Evolutionary conservation across 345 rosid genomes (phyloP), one percentile per base, ranked within the genome.

Genomic region (Ceriops tagal): DNA sequence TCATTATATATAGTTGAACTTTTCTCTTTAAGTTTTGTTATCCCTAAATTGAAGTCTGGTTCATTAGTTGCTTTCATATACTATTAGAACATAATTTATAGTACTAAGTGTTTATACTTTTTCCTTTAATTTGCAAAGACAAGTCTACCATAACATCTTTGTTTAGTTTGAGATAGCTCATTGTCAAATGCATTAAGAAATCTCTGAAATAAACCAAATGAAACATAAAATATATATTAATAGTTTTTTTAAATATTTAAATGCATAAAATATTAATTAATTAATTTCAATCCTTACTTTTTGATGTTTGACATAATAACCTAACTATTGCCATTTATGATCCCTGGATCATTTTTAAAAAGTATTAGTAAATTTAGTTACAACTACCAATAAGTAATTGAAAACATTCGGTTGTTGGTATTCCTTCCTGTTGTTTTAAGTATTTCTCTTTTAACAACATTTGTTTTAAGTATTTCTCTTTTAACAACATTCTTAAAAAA

Each of bases 371-470:
- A 10, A 39, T 15, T 39, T 0, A 39, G 3, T 8, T 1, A 39
- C 0, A 8, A 39, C 46, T 2, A 22, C 11, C 8, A 0, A 1
- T 1, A 53, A 1, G 5, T 3, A 53, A 52, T 53, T 7, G 1
- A 3, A 7, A 53, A 21, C 58, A 53, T 21, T 2, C 21, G 24
- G 10, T 21, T 53, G 11, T 21, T 10, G 1, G 1, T 1, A 53
- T 21, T 2, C 2, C 5, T 10, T 53, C 5, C 1, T 20, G 0
- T 3, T 15, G 0, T 0, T 10, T 0, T 2, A 8, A 8, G 43
- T 3, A 30, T 30, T 30, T 30, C 32, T 4, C 32, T 4, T 30
- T 30, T 30, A 30, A 30, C 13, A 6, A 53, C 4, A 22, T 5
- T 2, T 13, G 0, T 0, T 10, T 0, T 2, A 8, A 24, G 26